Conservation (phyloP, 192 early-diverging fungal species). For the Umbelopsis ramanniana region DNA sequence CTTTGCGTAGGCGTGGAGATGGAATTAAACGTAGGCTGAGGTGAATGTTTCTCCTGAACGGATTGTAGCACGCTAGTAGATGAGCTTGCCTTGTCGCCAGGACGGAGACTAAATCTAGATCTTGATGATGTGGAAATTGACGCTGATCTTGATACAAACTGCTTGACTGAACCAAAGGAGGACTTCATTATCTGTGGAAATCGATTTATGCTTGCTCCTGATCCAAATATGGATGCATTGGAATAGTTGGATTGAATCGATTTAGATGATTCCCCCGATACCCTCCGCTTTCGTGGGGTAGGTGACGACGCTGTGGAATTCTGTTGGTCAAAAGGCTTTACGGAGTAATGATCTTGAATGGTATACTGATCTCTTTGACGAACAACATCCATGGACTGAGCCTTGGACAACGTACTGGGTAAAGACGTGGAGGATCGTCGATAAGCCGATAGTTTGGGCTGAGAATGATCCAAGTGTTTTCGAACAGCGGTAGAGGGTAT, state of each 20-base stretch:
- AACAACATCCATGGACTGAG: slow-evolving; percentile 4
- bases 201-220: slow-evolving; percentile 32
- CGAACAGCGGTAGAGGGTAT: slow-evolving; percentile 15
- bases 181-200: slow-evolving; percentile 36
- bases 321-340: neutral
- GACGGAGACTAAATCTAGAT: slow-evolving; percentile 13
- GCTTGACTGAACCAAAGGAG: slow-evolving; percentile 34
- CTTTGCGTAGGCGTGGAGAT: slow-evolving; percentile 3
- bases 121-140: slow-evolving; percentile 23
- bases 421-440: neutral
- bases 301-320: slow-evolving; percentile 2
- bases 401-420: neutral
- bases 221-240: slow-evolving; percentile 37
- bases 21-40: slow-evolving; percentile 5
- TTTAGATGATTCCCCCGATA: neutral
- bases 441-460: neutral
- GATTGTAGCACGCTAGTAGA: neutral
- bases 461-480: slow-evolving; percentile 18
- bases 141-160: slow-evolving; percentile 28
- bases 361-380: slow-evolving; percentile 1
- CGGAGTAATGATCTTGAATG: neutral
- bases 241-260: slow-evolving; percentile 41
- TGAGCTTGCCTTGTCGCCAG: neutral
- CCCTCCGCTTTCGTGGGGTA: neutral
- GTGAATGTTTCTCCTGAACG: neutral